These are phyloP conservation scores for Coemansia umbellata DNA, from an alignment of 192 early-diverging fungal species.

Conservation along the genomic window DNA sequence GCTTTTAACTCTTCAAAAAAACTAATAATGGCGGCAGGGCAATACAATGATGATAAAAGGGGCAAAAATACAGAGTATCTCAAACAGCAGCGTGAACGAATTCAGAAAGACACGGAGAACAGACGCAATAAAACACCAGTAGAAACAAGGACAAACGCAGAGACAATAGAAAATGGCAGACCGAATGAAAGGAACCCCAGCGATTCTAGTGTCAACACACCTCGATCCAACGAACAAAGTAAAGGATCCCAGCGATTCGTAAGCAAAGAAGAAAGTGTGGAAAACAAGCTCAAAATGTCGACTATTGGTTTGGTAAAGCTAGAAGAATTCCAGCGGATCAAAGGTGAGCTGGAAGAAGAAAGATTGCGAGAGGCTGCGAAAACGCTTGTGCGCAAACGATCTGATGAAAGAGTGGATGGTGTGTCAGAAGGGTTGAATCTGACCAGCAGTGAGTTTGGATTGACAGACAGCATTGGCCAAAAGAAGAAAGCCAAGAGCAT, in stretches of 20 bases:
- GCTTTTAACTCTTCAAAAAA: too few species aligned
- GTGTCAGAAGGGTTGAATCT: not conserved
- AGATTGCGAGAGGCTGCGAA: constrained; percentile 68
- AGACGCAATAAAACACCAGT: too few species aligned
- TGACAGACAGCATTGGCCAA: not conserved
- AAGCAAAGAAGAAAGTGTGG: constrained; percentile 67
- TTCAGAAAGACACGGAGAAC: too few species aligned
- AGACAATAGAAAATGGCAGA: too few species aligned
- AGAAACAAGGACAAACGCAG: too few species aligned
- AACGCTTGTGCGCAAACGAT: constrained; percentile 27
- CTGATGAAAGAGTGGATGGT: not conserved
- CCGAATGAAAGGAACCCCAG: too few species aligned
- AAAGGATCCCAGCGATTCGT: constrained; percentile 55
- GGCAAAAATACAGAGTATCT: too few species aligned
- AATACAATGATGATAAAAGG: too few species aligned
- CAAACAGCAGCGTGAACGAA: too few species aligned
- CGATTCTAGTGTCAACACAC: too few species aligned
- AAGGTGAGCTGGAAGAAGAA: constrained; percentile 77
- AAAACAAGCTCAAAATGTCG: constrained; percentile 79
- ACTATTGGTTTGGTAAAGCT: constrained; percentile 87
- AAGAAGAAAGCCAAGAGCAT: constrained; percentile 3
- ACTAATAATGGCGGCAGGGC: too few species aligned
- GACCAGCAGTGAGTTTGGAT: not conserved
- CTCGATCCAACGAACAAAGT: not conserved
- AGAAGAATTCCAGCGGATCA: constrained; percentile 85